Conservation (phyloP, 768 basidiomycete species). For the Boletus tylopilopsis region DNA sequence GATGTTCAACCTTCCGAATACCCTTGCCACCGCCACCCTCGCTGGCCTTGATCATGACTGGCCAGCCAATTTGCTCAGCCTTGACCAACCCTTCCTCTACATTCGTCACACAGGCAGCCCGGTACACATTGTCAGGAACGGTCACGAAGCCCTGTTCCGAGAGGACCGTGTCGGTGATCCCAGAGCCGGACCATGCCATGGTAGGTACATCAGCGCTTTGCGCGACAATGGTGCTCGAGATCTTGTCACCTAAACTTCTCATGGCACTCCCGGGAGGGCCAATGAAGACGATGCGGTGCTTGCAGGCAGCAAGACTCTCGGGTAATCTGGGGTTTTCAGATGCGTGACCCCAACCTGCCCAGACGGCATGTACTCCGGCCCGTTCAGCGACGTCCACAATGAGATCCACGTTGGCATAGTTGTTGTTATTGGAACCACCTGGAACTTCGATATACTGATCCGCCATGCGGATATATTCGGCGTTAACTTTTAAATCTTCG, state of each 20-base stretch:
- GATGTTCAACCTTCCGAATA: conserved; percentile 88
- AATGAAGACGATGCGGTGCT: conserved; percentile 97
- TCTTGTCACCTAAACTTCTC: conserved; percentile 99
- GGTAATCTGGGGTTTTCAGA: conserved; percentile 98
- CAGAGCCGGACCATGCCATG: conserved; percentile 98
- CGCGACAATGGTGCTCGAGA: conserved; percentile 98
- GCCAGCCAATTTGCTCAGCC: conserved; percentile 90
- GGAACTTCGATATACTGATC: conserved; percentile 99
- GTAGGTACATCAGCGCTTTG: conserved; percentile 95
- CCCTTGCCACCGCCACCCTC: conserved; percentile 99
- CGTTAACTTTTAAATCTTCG: conserved; percentile 97
- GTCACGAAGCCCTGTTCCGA: conserved; percentile 88
- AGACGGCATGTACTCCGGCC: conserved; percentile 96
- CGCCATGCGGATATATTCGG: conserved; percentile 99
- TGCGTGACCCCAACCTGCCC: conserved; percentile 99
- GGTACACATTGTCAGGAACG: conserved; percentile 89
- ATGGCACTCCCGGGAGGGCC: conserved; percentile 98
- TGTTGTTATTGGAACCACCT: conserved; percentile 98
- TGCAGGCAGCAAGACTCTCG: conserved; percentile 86
- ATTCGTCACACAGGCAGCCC: conserved; percentile 79
- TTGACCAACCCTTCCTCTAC: conserved; percentile 84
- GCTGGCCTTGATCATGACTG: conserved; percentile 99
- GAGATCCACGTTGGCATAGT: conserved; percentile 98
- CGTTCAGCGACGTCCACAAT: conserved; percentile 98
- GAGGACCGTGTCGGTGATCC: conserved; percentile 82